Percentiles rank a stretch among this genome's conserved stretches.
Evolutionary conservation across 2,329 filamentous ascomycete species (phyloP).

Genomic region (Diaporthe sp.): DNA sequence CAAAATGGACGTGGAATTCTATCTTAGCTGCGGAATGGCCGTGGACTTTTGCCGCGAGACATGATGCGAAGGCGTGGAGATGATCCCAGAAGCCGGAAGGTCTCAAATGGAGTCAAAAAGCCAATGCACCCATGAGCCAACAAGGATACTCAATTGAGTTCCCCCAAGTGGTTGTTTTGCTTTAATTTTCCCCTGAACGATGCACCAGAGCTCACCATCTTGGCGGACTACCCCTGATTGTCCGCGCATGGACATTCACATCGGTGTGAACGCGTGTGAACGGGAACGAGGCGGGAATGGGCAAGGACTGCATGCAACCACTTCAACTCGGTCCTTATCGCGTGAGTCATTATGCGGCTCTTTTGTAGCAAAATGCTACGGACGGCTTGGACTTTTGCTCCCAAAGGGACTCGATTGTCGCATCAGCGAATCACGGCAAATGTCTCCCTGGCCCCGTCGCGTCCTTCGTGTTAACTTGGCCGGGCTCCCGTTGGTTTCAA

Average conservation of each 20-base stretch:
- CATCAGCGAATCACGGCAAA: neutral
- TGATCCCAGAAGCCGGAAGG: neutral
- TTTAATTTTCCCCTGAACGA: neutral
- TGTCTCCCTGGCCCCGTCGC: neutral
- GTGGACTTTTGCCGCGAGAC: neutral
- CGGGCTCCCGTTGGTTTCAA: neutral
- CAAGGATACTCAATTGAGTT: slow-evolving; percentile 16
- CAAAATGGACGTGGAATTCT: neutral
- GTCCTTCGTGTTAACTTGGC: neutral
- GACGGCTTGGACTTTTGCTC: neutral
- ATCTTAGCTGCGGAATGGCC: neutral
- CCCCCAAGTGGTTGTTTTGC: neutral
- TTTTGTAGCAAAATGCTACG: neutral
- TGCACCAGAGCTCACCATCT: slow-evolving; percentile 5
- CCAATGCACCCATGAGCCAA: neutral
- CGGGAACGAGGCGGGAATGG: neutral
- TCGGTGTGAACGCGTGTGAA: slow-evolving; percentile 35
- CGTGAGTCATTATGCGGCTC: slow-evolving; percentile 31
- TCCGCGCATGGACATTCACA: slow-evolving; percentile 26
- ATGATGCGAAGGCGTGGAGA: neutral
- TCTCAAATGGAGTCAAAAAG: neutral
- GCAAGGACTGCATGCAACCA: slow-evolving; percentile 16
- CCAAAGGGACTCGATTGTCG: neutral
- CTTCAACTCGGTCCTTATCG: neutral
- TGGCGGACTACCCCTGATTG: slow-evolving; percentile 4